Evolutionary conservation across 306 rosid genomes (phyloP), one percentile per base, ranked within the genome.

Genomic region (Corylus avellana): DNA sequence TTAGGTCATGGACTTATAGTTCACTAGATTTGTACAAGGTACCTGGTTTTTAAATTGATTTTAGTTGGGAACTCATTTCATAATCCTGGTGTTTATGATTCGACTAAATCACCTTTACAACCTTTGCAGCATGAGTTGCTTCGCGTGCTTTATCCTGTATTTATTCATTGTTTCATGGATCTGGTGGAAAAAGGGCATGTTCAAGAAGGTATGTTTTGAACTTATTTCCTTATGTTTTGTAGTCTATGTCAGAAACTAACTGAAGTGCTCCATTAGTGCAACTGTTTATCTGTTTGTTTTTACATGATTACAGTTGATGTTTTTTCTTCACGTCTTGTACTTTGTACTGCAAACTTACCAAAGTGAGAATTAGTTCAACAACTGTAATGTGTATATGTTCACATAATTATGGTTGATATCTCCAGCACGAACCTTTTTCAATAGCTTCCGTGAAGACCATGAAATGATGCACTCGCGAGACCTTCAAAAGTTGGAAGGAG

Each of bases 121-220:
- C 77, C 72, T 77, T 68, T 90, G 84, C 96, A 93, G 99, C 96
- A 89, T 77, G 99, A 96, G 85, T 86, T 96, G 89, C 92, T 96
- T 72, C 98, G 98, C 3, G 97, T 96, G 79, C 97, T 96, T 76
- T 93, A 93, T 89, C 99, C 99, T 0, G 98, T 93, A 12, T 96
- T 93, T 83, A 90, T 96, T 9, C 99, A 96, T 75, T 91, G 97
- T 82, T 96, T 93, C 81, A 93, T 96, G 97, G 99, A 93, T 82
- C 93, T 93, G n/a, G 94, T 96, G 55, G 99, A 97, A 4, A 91
- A 91, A 77, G 97, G 99, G 79, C 97, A 96, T 80, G 73, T 89
- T 84, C 98, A 93, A 79, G 99, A 91, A 88, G 98, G 99, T 93
- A 73, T 39, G 4, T 39, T 54, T 80, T 27, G 42, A 77, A 69